Conservation (phyloP, 2,329 filamentous ascomycete species). For the Colletotrichum cuscutae region DNA sequence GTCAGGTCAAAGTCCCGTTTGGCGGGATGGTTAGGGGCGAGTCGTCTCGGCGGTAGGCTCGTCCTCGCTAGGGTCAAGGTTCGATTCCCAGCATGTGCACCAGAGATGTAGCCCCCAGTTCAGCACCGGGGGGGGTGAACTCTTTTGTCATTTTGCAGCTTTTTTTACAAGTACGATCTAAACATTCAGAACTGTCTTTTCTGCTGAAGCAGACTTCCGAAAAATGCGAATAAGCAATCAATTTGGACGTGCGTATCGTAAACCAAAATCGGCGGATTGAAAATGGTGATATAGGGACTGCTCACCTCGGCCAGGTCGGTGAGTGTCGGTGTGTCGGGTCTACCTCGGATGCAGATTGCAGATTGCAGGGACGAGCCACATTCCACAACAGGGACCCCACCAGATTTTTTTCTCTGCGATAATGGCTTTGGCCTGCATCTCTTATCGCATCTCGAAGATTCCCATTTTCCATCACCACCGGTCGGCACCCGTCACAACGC, state of each 20-base stretch:
- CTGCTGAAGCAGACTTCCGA: fast-evolving
- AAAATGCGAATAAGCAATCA: neutral
- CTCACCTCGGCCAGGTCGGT: neutral
- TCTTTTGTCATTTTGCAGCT: neutral
- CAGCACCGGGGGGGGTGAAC: neutral
- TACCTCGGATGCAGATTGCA: conserved; percentile 3
- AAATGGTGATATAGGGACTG: neutral
- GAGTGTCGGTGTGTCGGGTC: neutral
- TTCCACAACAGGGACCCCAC: conserved; percentile 25
- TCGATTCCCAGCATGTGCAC: neutral
- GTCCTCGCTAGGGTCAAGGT: neutral
- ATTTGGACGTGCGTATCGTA: neutral
- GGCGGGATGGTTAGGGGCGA: neutral
- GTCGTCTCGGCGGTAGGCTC: neutral
- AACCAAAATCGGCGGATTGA: neutral
- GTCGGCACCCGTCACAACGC: conserved; percentile 20
- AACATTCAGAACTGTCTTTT: neutral
- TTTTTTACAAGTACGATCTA: neutral
- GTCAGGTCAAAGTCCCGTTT: conserved; percentile 12
- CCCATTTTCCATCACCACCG: conserved; percentile 14
- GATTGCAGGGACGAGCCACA: conserved; percentile 18
- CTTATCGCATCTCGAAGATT: conserved; percentile 31
- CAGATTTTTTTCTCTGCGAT: conserved; percentile 35
- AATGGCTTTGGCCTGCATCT: conserved; percentile 12
- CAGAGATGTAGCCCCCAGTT: neutral